Evolutionary conservation across 192 early-diverging fungal species (phyloP).

Genomic region (Entophlyctis luteolus): DNA sequence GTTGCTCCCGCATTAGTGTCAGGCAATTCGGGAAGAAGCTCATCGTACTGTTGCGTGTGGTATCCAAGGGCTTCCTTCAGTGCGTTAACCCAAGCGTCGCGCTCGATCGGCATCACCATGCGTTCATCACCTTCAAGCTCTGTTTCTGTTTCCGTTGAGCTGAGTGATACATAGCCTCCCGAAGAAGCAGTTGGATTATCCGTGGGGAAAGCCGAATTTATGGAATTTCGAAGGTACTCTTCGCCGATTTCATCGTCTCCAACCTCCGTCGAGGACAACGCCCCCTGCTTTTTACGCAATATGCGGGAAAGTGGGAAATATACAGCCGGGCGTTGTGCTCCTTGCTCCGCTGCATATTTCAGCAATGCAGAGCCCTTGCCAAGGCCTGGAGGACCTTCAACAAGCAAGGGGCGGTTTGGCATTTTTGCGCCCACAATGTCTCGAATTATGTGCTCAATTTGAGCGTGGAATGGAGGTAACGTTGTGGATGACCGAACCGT

Average conservation of each 20-base stretch:
- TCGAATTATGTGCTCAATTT: slow-evolving; percentile 28
- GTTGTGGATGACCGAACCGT: slow-evolving; percentile 8
- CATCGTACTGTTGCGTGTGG: not conserved
- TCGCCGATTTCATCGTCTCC: slow-evolving; percentile 11
- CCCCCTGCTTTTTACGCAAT: slow-evolving; percentile 33
- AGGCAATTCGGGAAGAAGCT: not conserved
- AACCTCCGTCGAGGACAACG: slow-evolving; percentile 18
- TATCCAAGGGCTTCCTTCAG: slow-evolving; percentile 9
- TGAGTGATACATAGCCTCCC: not conserved
- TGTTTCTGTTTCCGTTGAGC: slow-evolving; percentile 23
- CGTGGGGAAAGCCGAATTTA: not conserved
- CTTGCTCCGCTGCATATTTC: slow-evolving; percentile 19
- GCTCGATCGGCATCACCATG: slow-evolving; percentile 6
- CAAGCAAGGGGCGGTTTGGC: slow-evolving; percentile 19
- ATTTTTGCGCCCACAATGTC: slow-evolving; percentile 23
- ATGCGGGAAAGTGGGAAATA: slow-evolving; percentile 27
- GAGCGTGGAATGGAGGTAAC: slow-evolving; percentile 33
- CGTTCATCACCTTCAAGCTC: slow-evolving; percentile 26
- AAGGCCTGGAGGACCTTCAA: slow-evolving; percentile 38
- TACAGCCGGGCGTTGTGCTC: slow-evolving; percentile 23
- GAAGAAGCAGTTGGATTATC: not conserved
- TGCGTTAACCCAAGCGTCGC: slow-evolving; percentile 20
- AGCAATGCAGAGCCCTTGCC: slow-evolving; percentile 33
- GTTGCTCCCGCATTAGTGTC: not conserved
- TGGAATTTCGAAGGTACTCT: not conserved